Evolutionary conservation across 179 eudicot species (phyloP), one percentile per base, ranked within the genome.

Genomic region (Corrigiola litoralis): DNA sequence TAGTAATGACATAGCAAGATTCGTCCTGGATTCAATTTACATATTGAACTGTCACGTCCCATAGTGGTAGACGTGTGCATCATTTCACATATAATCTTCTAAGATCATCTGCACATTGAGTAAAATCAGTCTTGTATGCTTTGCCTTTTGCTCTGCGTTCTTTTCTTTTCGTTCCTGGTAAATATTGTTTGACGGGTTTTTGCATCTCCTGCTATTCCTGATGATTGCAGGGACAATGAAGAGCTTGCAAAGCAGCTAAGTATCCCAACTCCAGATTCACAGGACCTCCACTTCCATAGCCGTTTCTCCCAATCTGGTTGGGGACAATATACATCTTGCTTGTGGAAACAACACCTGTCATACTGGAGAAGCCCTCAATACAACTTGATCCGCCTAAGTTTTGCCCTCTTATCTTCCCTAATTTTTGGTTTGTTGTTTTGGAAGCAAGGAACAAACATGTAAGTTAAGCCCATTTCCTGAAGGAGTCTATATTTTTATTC

Each of bases 331-430:
- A 84, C 78, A 72, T 75, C 81, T 18, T 90, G 97, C 75, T 75
- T 90, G 4, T 90, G 97, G 97, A 90, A 88, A 75, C 90, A 79
- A 47, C 73, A 84, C 65, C 70, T 75, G 65, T 90, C 97, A 42
- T 90, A 90, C 63, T 90, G 95, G 95, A 82, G 95, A 79, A 88
- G 81, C 69, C 95, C 95, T 50, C 66, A 89, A 10, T 90, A 88
- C 81, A 90, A 78, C 77, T 67, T 88, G 70, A 73, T 48, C 54
- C 95, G 97, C 40, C 65, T 72, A 4, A 4, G 70, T 2, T 75
- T 54, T 70, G 53, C 67, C 53, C 47, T 84, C 11, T 10, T 85
- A 10, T 59, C 88, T 37, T 78, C 92, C 38, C 45, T 81, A 4
- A 42, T 86, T 51, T 86, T 85, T 25, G 95, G 95, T 24, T 1